Evolutionary conservation across 768 basidiomycete genomes (phyloP), one percentile per base, ranked within the genome.

Genomic region (Rhodotorula babjevae): DNA sequence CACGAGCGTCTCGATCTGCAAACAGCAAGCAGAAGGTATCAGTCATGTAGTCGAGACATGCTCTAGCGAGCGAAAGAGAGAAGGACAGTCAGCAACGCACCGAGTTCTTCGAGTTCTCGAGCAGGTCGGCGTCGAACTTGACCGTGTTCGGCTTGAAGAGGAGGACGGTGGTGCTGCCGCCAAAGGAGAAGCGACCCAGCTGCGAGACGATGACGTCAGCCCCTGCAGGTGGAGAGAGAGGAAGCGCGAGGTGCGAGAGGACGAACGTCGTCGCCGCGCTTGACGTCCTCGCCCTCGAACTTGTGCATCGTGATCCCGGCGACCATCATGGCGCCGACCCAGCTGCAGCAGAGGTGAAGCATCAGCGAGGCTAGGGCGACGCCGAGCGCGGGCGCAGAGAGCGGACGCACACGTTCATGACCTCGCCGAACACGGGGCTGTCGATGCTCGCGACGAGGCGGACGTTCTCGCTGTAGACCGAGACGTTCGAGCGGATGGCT

Each of bases 391-490:
- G n/a, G 25, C 0, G 19, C 25, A 25, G 31, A 10, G 16, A 31
- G 19, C 14, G 2, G 57, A 46, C 77, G 77, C 78, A 83, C 3
- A 95, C 92, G 3, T 88, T 89, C 88, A 95, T 92, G 31, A 97
- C 93, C 0, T 88, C 85, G 5, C 95, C 95, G 79, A 96, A 98
- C 59, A 89, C 87, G 0, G 89, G 87, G 71, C 88, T 92, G 73
- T 95, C 88, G 66, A 98, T 94, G 3, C 91, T 91, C 14, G 95
- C 90, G 47, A 99, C 88, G 84, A 93, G 93, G 36, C 96, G 85
- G 11, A 85, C 90, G 77, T 99, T 99, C 82, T 97, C 94, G 29
- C 93, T 92, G 77, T 93, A 97, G 19, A 97, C 92, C 74, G 96
- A 92, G 19, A 96, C 82, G 5, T 67, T 50, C 2, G 92, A 91